These are phyloP conservation scores for Tricharina praecox DNA, from an alignment of 495 filamentous ascomycete species.

Conservation along the genomic window DNA sequence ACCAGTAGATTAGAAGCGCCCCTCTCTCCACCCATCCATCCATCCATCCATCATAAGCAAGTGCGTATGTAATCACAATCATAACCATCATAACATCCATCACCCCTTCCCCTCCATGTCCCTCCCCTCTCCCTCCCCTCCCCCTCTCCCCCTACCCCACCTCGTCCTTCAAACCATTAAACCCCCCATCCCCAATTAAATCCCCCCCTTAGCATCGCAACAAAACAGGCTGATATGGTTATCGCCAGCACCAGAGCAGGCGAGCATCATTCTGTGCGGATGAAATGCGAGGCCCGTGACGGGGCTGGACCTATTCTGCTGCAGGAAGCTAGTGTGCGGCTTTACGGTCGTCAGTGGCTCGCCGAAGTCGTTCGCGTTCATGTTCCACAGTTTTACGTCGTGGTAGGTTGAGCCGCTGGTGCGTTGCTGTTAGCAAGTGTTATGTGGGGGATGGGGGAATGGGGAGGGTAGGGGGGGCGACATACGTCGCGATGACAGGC, in stretches of 20 bases:
- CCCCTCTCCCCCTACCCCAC: no score
- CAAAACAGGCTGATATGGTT: constrained; percentile 57
- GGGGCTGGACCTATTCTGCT: constrained; percentile 55
- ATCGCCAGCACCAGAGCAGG: constrained; percentile 57
- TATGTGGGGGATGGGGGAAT: not conserved
- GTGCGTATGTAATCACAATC: no score
- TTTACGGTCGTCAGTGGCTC: constrained; percentile 58
- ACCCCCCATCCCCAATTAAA: no score
- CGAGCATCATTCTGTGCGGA: constrained; percentile 83
- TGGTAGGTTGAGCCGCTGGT: constrained; percentile 70
- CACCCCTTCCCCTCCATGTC: no score
- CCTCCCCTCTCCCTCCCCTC: no score
- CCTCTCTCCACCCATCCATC: no score
- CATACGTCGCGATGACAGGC: constrained; percentile 90
- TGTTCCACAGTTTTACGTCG: constrained; percentile 80
- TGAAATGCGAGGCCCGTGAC: constrained; percentile 89
- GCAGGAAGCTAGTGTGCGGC: constrained; percentile 75
- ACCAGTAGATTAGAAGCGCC: no score
- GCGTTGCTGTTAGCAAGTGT: not conserved
- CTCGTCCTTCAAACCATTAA: no score
- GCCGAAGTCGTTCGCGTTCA: constrained; percentile 26
- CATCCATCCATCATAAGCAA: no score
- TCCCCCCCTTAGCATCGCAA: constrained; percentile 33
- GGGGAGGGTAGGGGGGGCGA: constrained; percentile 14
- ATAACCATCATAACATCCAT: no score